Evolutionary conservation across 164 flowering plant genomes (phyloP).

Genomic region (Vitis amurensis): DNA sequence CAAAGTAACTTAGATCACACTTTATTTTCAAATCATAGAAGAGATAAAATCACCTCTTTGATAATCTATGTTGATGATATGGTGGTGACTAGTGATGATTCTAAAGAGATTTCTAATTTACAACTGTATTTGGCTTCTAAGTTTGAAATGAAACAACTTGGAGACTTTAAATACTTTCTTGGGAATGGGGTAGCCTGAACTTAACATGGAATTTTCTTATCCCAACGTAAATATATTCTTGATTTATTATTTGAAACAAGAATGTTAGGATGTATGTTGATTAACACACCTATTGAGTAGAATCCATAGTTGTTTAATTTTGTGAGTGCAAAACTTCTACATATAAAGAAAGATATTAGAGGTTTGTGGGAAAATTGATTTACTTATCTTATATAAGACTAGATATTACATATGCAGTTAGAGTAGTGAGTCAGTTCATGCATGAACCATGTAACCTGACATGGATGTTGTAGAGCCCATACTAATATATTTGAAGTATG

Average conservation of each 20-base stretch:
- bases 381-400: no score
- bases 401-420: not conserved
- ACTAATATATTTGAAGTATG: not conserved
- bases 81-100: constrained; percentile 4
- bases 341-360: not conserved
- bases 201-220: constrained; percentile 1
- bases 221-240: not conserved
- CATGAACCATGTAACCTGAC: not conserved
- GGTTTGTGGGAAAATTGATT: not conserved
- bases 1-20: constrained; percentile 8
- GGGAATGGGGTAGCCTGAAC: not conserved
- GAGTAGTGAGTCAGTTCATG: not conserved
- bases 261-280: no score
- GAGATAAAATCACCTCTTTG: not conserved
- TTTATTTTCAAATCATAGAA: not conserved
- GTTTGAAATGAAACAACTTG: not conserved
- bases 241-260: no score
- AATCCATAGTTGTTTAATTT: no score
- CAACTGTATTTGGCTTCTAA: not conserved
- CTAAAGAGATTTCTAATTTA: constrained; percentile 3
- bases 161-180: constrained; percentile 4
- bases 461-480: not conserved
- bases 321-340: not conserved
- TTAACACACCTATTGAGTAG: no score
- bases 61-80: constrained; percentile 4